phyloP scores from a whole-genome alignment of 176 grass and related monocot genomes.

The Juncus effusus region DNA sequence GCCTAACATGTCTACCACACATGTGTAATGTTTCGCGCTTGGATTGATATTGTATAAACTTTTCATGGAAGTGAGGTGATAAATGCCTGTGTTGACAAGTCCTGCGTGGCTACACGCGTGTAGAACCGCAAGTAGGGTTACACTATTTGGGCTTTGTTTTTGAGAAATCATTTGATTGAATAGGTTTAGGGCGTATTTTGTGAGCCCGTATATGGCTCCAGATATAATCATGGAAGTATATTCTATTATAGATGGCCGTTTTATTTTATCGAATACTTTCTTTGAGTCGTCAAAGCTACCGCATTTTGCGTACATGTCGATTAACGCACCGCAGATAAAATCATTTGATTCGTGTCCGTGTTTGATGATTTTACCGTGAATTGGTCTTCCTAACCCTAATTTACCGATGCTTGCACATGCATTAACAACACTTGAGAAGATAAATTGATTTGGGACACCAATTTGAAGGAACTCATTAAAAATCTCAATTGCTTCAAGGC shows the following conservation, averaged over 20 bases:
- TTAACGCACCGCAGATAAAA: conserved; percentile 41
- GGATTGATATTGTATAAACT: conserved; percentile 39
- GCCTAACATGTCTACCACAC: conserved; percentile 67
- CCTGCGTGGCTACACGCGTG: conserved; percentile 77
- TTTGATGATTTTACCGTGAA: conserved; percentile 41
- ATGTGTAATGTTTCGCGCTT: conserved; percentile 57
- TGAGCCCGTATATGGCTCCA: conserved; percentile 53
- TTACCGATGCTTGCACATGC: conserved; percentile 43
- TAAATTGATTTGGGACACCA: conserved; percentile 61
- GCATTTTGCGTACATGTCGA: conserved; percentile 81
- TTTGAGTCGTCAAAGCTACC: conserved; percentile 46
- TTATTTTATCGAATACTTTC: conserved; percentile 58
- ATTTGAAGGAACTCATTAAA: conserved; percentile 35
- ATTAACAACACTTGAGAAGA: conserved; percentile 53
- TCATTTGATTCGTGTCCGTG: conserved; percentile 41
- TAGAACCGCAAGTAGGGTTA: conserved; percentile 62
- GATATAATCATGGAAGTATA: conserved; percentile 75
- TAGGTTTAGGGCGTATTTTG: conserved; percentile 29
- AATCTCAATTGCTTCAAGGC: conserved; percentile 45
- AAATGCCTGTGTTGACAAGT: conserved; percentile 49
- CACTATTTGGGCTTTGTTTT: conserved; percentile 42
- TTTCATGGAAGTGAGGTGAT: conserved; percentile 48
- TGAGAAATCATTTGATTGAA: conserved; percentile 50
- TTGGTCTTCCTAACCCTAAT: conserved; percentile 49
- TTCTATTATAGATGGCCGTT: conserved; percentile 42